These are phyloP conservation scores for Rhamnella rubrinervis DNA, from an alignment of 331 rosid species.

Conservation along the genomic window DNA sequence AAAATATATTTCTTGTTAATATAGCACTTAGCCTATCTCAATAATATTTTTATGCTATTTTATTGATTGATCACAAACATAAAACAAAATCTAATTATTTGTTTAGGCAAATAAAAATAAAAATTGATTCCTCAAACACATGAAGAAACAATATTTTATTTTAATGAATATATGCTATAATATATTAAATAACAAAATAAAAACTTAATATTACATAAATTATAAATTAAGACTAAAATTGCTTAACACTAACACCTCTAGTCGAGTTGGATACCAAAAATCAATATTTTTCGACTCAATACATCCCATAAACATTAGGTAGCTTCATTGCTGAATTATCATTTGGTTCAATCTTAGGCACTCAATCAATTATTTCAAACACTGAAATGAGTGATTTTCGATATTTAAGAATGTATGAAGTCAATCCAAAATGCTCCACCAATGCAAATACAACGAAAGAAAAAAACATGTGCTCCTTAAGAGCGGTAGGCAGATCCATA, in stretches of 20 bases:
- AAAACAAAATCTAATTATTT: too few species aligned
- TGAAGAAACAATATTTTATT: too few species aligned
- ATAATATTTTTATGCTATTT: too few species aligned
- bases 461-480: conserved; percentile 94
- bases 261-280: conserved; percentile 96
- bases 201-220: too few species aligned
- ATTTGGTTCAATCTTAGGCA: conserved; percentile 95
- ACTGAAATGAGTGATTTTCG: conserved; percentile 93
- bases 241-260: conserved; percentile 88
- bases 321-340: conserved; percentile 87
- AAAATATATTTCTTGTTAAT: too few species aligned
- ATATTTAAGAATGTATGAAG: conserved; percentile 97
- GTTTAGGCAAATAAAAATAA: too few species aligned
- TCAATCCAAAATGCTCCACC: conserved; percentile 98
- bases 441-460: conserved; percentile 97
- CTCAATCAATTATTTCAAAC: conserved; percentile 93
- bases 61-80: too few species aligned
- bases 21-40: too few species aligned
- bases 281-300: conserved; percentile 88
- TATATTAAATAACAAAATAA: too few species aligned
- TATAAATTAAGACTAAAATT: conserved; percentile 36
- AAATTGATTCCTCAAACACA: too few species aligned
- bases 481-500: conserved; percentile 60
- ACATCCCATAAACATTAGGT: conserved; percentile 93
- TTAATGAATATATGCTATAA: too few species aligned